Base-by-base conservation (phyloP, 73 alveolate species). In the Tetrahymena thermophila region DNA sequence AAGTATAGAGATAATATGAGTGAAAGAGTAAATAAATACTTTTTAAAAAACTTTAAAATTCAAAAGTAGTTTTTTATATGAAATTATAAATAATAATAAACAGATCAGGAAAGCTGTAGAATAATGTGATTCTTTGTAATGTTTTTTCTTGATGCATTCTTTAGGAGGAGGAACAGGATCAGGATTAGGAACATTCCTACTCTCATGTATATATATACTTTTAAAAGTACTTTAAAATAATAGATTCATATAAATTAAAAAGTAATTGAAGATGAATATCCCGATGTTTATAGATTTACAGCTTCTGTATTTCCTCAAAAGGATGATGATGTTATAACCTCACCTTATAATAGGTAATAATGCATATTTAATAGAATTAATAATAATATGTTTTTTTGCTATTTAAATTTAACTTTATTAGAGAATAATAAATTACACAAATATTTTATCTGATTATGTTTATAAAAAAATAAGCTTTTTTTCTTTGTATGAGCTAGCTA, bases 161-260 rank as follows among this genome's bases (percentile, higher is more conserved):
- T 97, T 99, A 50, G 99, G 99, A 21, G 99, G 99, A 42, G 99
- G 99, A 11, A 99, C 99, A 43, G 99, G 99, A 16, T 97, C 99
- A 42, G 99, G 99, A 16, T 96, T 99, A 55, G 99, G 99, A 35
- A 96, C 99, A 44, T 98, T 97, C 96, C 97, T 99, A 34, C 95
- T 99, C 44, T 98, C 97, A 95, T 94, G 95, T 93, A 93, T 38
- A 35, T 93, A 93, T 38, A 35, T 0, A 71, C 31, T 40, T 19
- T 23, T 94, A 0, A 56, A 16, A 9, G 14, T 23, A 7, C 8
- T 56, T 56, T 4, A 56, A 23, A 2, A 3, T 23, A 7, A 56
- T 25, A 23, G 0, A 10, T 50, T 0, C 28, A 50, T 43, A 5
- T n/a, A 71, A 3, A 57, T 56, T 1, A 94, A 57, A 71, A 93